Evolutionary conservation across 2,329 filamentous ascomycete genomes (phyloP), one percentile per base, ranked within the genome.

Genomic region (Alternaria atra): DNA sequence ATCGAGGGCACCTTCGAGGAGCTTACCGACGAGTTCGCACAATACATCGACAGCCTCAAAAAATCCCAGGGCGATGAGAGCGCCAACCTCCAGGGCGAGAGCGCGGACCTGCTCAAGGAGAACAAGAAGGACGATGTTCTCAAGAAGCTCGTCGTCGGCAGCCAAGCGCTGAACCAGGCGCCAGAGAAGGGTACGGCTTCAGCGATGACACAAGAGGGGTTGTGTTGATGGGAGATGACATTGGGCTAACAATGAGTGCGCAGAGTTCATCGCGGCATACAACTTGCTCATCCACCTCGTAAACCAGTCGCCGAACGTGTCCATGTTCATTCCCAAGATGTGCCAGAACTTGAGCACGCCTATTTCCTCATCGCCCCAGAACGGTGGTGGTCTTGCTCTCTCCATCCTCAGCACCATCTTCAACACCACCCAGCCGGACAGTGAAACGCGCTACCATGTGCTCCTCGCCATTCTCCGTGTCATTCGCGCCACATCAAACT

Each of bases 241-340:
- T 61, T 44, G 50, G 60, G 68, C 70, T 79, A 68, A 78, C 67
- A 69, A 52, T 65, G 61, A 61, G 57, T 60, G 47, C 61, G 67
- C 75, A 89, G 94, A 98, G 81, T 95, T 97, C 80, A 94, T 93
- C 63, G 91, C 94, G 61, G 93, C 94, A 63, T 97, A 97, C 84
- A 98, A 99, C 84, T 90, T 98, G 72, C 90, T 99, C 79, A 90
- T 98, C 77, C 92, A 97, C 84, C 90, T 99, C 62, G 89, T 97
- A 70, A 86, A 93, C 74, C 92, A 97, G 82, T 92, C 93, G 61
- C 88, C 91, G 73, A 92, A 94, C 72, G 87, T 91, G 69, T 90
- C 93, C 80, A 92, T 91, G 82, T 91, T 95, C 84, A 89, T 99
- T 68, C 91, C 92, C 61, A 87, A 87, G 73, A 90, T 99, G 75